phyloP scores from a whole-genome alignment of 2,329 filamentous ascomycete genomes.

The Paradendryphiella salina region DNA sequence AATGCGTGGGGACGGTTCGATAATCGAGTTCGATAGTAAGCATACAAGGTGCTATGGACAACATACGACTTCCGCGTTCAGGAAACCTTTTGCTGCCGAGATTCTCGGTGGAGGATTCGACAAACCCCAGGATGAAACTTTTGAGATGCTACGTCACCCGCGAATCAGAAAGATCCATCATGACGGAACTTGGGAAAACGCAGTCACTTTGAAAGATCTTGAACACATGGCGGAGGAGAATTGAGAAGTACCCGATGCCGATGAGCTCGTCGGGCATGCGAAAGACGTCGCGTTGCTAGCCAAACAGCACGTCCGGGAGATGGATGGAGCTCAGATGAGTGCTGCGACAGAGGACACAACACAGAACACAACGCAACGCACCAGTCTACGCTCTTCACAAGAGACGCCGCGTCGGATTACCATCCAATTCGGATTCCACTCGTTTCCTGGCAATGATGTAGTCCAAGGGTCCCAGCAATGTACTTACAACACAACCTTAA shows the following conservation, averaged over 20 bases:
- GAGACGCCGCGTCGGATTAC: conserved; percentile 7
- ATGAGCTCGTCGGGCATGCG: conserved; percentile 35
- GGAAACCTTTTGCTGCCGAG: conserved; percentile 74
- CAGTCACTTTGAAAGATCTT: conserved; percentile 69
- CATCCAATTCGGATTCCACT: neutral
- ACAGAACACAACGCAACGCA: conserved; percentile 24
- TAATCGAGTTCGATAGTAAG: conserved; percentile 30
- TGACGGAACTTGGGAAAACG: conserved; percentile 71
- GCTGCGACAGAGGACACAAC: conserved; percentile 27
- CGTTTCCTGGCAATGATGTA: neutral
- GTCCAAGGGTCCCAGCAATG: conserved; percentile 1
- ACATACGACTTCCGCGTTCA: conserved; percentile 61
- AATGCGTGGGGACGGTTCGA: conserved; percentile 25
- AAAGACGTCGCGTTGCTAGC: conserved; percentile 36
- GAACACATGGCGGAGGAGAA: conserved; percentile 67
- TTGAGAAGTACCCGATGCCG: conserved; percentile 33
- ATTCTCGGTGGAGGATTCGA: conserved; percentile 80
- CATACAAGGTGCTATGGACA: conserved; percentile 21
- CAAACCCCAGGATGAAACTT: conserved; percentile 67
- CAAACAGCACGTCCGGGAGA: conserved; percentile 25
- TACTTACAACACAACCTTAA: conserved; percentile 10
- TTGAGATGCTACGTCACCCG: conserved; percentile 77
- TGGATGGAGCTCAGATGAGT: conserved; percentile 19
- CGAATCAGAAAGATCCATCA: conserved; percentile 74
- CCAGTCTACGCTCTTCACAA: conserved; percentile 20